Evolutionary conservation across 2,329 filamentous ascomycete genomes (phyloP), one percentile per base, ranked within the genome.

Genomic region (Aspergillus quadricinctus): DNA sequence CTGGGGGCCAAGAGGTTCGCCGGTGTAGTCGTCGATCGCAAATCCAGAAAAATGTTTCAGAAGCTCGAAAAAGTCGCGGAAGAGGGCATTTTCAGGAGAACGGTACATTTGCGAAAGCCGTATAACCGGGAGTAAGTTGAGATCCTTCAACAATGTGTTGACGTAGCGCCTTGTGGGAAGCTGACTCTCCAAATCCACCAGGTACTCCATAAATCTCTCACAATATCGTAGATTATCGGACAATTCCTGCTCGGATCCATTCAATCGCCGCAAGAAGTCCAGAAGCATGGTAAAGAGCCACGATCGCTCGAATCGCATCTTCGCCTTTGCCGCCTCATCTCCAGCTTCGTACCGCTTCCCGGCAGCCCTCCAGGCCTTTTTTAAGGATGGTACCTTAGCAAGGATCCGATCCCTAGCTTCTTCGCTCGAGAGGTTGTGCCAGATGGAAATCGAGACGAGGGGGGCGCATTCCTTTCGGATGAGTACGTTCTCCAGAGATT

Each of bases 401-500:
- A 99, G 81, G 54, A 86, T 84, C 35, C 79, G 78, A 54, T 96
- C 90, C 63, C 91, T 84, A 60, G 86, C 83, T 57, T 83, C 81
- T 35, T 95, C 91, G 55, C 83, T 89, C 29, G 90, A 89, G 40
- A 99, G 77, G 69, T 96, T 95, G 68, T 97, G 90, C 94, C 94
- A 99, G 66, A 94, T 91, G 1, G 90, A 88, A 65, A 99, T 96
- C 11, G 92, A 94, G 21, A 99, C 93, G 52, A 99, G 79, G 1
- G 95, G 91, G 6, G 93, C 94, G 74, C 94, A 97, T 78, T 99
- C 94, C 73, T 97, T 97, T 60, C 94, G 87, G 50, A 99, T 89
- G 55, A 96, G 83, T 40, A 84, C 83, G 69, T 87, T 92, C 72
- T 99, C 95, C 31, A 99, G 81, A 49, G 92, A 97, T 73, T 97